Percentiles rank a stretch among this genome's conserved stretches.
Conservation (phyloP, 1,284 basidiomycete species). For the Ceratobasidium sp. region DNA sequence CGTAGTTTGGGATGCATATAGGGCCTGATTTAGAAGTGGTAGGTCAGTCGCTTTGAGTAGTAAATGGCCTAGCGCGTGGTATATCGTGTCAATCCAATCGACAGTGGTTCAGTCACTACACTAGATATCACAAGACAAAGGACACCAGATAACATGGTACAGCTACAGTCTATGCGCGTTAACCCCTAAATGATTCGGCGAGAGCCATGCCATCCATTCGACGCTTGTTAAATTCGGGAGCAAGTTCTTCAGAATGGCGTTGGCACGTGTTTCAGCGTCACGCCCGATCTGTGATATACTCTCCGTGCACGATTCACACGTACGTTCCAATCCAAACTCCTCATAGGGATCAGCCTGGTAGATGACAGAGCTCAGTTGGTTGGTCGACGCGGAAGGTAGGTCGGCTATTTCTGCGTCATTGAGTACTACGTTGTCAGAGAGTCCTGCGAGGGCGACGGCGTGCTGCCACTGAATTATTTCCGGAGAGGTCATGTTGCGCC, state of each 20-base stretch:
- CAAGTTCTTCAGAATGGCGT: not conserved
- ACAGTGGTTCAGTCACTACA: too few relatives aligned
- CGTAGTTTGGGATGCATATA: too few relatives aligned
- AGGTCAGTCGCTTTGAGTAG: too few relatives aligned
- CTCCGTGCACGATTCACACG: constrained; percentile 15
- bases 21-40: too few relatives aligned
- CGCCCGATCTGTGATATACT: not conserved
- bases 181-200: constrained; percentile 11
- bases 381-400: not conserved
- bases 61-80: too few relatives aligned
- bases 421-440: not conserved
- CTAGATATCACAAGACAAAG: too few relatives aligned
- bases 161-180: not conserved
- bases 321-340: constrained; percentile 1
- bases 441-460: not conserved
- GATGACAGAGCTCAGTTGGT: constrained; percentile 14
- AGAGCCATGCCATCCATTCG: constrained; percentile 34
- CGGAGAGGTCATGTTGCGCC: not conserved
- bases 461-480: constrained; percentile 14
- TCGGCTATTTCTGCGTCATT: not conserved
- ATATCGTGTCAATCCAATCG: too few relatives aligned
- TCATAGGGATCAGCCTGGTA: constrained; percentile 7
- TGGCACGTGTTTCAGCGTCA: constrained; percentile 23
- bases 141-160: too few relatives aligned
- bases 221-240: constrained; percentile 8